phyloP scores from a whole-genome alignment of 441 rosid genomes.

The Populus hybrid region DNA sequence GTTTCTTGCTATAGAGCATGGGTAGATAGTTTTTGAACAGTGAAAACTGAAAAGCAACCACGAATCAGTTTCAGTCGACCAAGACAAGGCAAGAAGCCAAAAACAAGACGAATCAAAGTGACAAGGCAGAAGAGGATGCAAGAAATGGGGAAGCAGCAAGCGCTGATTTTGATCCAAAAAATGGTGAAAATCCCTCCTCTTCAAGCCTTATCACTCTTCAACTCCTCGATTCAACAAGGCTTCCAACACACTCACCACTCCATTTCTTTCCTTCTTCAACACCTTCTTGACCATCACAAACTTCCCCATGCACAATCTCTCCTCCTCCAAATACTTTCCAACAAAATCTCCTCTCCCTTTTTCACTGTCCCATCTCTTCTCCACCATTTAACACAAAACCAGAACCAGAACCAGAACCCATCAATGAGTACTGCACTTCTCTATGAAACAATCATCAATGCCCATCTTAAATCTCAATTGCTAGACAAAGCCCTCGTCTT shows the following conservation, averaged over 20 bases:
- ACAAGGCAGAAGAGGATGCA: background rate
- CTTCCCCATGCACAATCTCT: slow-evolving; percentile 44
- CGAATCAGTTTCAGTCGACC: background rate
- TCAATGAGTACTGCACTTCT: slow-evolving; percentile 23
- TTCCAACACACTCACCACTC: slow-evolving; percentile 48
- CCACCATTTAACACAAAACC: slow-evolving; percentile 34
- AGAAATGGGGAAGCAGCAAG: slow-evolving; percentile 14
- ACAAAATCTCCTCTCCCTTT: slow-evolving; percentile 39
- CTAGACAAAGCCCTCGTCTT: slow-evolving; percentile 38
- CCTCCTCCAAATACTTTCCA: slow-evolving; percentile 42
- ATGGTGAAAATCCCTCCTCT: slow-evolving; percentile 55
- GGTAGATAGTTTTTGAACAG: background rate
- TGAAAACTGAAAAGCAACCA: background rate
- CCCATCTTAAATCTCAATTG: slow-evolving; percentile 45
- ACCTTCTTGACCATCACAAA: slow-evolving; percentile 39
- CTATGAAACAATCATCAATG: slow-evolving; percentile 45
- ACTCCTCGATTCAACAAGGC: slow-evolving; percentile 34
- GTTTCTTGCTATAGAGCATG: background rate
- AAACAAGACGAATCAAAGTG: background rate
- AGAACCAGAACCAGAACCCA: background rate
- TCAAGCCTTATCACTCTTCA: slow-evolving; percentile 39
- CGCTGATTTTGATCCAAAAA: slow-evolving; percentile 31
- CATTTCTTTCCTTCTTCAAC: slow-evolving; percentile 38
- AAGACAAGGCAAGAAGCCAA: background rate
- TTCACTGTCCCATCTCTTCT: slow-evolving; percentile 49